Percentiles rank a stretch among this genome's conserved stretches.
phyloP scores from a whole-genome alignment of 768 basidiomycete species.

The Pleurotus tuber-regium region DNA sequence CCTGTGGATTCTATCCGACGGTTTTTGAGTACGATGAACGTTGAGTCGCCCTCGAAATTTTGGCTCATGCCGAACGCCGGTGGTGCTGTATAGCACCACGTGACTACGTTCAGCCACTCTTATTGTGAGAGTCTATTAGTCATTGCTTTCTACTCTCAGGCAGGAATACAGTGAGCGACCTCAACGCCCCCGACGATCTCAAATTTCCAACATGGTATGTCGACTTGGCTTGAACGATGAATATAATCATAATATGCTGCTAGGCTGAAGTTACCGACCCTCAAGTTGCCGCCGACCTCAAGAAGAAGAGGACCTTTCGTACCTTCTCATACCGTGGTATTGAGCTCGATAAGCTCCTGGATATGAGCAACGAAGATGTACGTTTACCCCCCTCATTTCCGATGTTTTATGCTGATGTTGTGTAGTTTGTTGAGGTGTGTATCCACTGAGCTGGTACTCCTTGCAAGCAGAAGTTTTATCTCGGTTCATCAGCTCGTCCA shows the following conservation, averaged over 20 bases:
- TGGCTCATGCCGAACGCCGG: slow-evolving; percentile 12
- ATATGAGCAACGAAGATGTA: slow-evolving; percentile 94
- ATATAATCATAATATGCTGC: too few relatives aligned
- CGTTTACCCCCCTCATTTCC: slow-evolving; percentile 27
- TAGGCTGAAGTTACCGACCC: slow-evolving; percentile 95
- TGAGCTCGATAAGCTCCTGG: slow-evolving; percentile 97
- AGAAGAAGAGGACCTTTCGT: slow-evolving; percentile 98
- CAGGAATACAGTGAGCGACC: slow-evolving; percentile 22
- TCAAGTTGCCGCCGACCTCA: slow-evolving; percentile 90
- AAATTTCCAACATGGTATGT: slow-evolving; percentile 12
- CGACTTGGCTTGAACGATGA: too few relatives aligned
- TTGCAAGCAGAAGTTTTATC: background rate
- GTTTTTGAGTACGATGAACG: slow-evolving; percentile 30
- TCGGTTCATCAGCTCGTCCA: slow-evolving; percentile 75
- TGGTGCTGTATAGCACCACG: slow-evolving; percentile 65
- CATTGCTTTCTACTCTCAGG: slow-evolving; percentile 28
- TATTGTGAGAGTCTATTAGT: slow-evolving; percentile 20
- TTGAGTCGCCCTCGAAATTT: slow-evolving; percentile 18
- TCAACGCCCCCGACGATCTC: slow-evolving; percentile 38
- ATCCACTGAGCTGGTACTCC: too few relatives aligned
- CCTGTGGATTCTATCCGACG: slow-evolving; percentile 90
- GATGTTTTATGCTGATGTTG: slow-evolving; percentile 4
- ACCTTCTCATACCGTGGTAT: slow-evolving; percentile 98
- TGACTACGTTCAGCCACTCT: slow-evolving; percentile 37
- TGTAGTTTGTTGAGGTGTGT: slow-evolving; percentile 78